A percentile compares a stretch with the other conserved stretches of the same genome.
Conservation (phyloP, 2,329 filamentous ascomycete species). For the Monosporascus ibericus region DNA sequence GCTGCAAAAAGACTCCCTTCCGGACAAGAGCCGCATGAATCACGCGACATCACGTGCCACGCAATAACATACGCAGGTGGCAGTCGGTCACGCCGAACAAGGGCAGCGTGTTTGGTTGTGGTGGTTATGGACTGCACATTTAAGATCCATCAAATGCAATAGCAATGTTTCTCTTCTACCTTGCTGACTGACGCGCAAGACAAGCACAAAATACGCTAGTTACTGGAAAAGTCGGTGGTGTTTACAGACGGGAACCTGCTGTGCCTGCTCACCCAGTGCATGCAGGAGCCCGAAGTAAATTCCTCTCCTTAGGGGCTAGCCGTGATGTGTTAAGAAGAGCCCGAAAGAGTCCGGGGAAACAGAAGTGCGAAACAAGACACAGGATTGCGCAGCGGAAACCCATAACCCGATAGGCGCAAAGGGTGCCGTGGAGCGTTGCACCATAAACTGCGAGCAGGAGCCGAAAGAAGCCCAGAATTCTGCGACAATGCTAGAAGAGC, state of each 20-base stretch:
- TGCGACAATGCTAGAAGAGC: background rate
- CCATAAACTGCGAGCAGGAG: background rate
- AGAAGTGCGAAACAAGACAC: background rate
- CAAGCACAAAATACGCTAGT: too few relatives aligned
- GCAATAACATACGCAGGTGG: too few relatives aligned
- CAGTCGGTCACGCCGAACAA: too few relatives aligned
- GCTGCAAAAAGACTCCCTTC: too few relatives aligned
- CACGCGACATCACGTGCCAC: too few relatives aligned
- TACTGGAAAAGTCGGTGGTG: too few relatives aligned
- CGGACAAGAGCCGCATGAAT: too few relatives aligned
- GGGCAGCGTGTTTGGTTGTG: too few relatives aligned
- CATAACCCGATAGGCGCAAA: background rate
- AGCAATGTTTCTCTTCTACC: too few relatives aligned
- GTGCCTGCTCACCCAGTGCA: slow-evolving; percentile 6
- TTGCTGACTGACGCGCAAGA: too few relatives aligned
- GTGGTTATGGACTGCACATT: too few relatives aligned
- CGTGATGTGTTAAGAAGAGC: background rate
- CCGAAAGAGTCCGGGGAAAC: background rate
- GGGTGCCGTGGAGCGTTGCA: background rate
- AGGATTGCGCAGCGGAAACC: background rate
- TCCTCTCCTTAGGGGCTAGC: background rate
- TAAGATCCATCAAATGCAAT: too few relatives aligned
- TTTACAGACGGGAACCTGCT: background rate
- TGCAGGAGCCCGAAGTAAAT: background rate
- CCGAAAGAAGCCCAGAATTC: background rate